Evolutionary conservation across 176 grass and related monocot genomes (phyloP), one percentile per base, ranked within the genome.

Genomic region (Leersia perrieri): DNA sequence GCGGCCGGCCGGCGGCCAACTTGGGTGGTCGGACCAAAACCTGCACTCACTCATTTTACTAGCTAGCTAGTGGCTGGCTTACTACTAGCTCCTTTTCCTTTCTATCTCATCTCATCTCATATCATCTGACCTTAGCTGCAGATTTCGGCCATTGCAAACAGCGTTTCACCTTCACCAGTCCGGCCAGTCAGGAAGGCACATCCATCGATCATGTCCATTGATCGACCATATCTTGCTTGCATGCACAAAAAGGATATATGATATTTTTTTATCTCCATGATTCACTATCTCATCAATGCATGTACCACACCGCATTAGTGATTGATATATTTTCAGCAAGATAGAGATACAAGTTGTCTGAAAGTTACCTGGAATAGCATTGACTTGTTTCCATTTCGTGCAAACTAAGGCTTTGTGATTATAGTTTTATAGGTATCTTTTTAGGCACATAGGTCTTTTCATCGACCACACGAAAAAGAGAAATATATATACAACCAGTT

Each of bases 1-100:
- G 16, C n/a, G 35, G 38, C 23, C 11, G 58, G 38, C 6, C 58
- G 69, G 61, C 58, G 75, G 62, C 81, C 87, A 84, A 88, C 75
- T 88, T 80, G 70, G 70, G 25, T 75, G 81, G 81, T 88, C 80
- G 77, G 62, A 27, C 82, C 76, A 7, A 55, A 85, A 53, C 72
- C 55, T 38, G 30, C 69, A 74, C 14, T 33, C n/a, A 32, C 47
- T 20, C 33, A 65, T 36, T 57, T 73, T 57, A 68, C 61, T 88
- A 3, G 5, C 36, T 39, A 3, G 5, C 2, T 39, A n/a, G n/a
- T n/a, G n/a, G n/a, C n/a, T n/a, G n/a, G 44, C 14, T 47, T 47
- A 47, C 42, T 3, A 45, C 60, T 71, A 60, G 51, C 20, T 9
- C 63, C 6, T 68, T 68, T 39, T 32, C 38, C 76, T 84, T 89